Evolutionary conservation across 768 basidiomycete species (phyloP).

Genomic region (Amanita pallidorosea): DNA sequence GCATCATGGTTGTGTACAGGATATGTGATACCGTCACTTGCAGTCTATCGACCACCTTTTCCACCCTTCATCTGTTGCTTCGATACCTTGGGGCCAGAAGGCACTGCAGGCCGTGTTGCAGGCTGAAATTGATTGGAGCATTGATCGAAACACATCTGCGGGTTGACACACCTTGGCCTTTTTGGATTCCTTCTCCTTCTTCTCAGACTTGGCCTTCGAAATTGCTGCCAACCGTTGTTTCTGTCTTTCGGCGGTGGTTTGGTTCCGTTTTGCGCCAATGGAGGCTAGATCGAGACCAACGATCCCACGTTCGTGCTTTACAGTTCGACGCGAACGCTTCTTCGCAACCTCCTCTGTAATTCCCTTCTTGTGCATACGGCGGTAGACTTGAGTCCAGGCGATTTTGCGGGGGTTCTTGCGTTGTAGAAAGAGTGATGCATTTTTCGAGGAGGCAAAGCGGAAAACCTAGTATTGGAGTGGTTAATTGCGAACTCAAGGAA

Average conservation of each 20-base stretch:
- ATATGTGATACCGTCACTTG: background rate
- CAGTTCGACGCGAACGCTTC: constrained; percentile 94
- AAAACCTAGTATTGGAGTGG: constrained; percentile 50
- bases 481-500: background rate
- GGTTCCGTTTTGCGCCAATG: constrained; percentile 88
- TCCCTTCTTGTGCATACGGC: constrained; percentile 99
- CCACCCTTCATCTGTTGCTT: constrained; percentile 96
- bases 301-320: constrained; percentile 97
- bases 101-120: constrained; percentile 34
- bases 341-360: constrained; percentile 98
- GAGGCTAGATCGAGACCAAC: constrained; percentile 90
- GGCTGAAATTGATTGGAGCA: constrained; percentile 28
- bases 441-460: constrained; percentile 92
- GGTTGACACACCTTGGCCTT: constrained; percentile 60
- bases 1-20: background rate
- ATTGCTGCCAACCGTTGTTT: constrained; percentile 81
- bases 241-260: constrained; percentile 75
- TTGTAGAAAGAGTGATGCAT: constrained; percentile 93
- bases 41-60: constrained; percentile 52
- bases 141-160: background rate
- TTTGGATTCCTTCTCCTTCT: constrained; percentile 93
- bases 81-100: constrained; percentile 74
- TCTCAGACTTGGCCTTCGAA: constrained; percentile 89
- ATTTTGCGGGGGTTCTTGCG: constrained; percentile 99
- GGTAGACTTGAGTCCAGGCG: constrained; percentile 91